Base-by-base conservation (phyloP, 225 moss, liverwort and hornwort species). In the Sphagnum contortum region DNA sequence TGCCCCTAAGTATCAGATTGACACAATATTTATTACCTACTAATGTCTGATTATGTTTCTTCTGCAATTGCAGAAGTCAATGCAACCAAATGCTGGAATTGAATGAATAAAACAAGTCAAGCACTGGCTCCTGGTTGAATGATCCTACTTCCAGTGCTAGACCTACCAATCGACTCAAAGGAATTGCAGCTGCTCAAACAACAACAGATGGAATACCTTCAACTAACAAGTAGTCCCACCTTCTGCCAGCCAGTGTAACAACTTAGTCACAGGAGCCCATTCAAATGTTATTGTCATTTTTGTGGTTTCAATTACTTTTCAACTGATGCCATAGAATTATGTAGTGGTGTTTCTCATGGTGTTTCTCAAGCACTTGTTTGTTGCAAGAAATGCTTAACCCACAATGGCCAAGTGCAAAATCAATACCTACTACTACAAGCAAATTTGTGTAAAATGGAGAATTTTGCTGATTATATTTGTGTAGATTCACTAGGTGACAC, bases 31-130 rank as follows among this genome's bases (percentile, higher is more conserved):
- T 63, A 48, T 45, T 45, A 44, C 29, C 44, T 0, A 12, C 48
- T 47, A 47, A 47, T 55, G 59, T 64, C 29, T 29, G 1, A 29
- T 29, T 29, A 29, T 29, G 29, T 29, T 29, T 29, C 29, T 29
- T 29, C 29, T 29, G 29, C 29, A 29, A 29, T 52, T 81, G 79
- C 89, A 94, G 94, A 96, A 77, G 90, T 96, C 55, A 92, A 29
- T 29, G 92, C 77, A 92, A 90, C 71, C 95, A 96, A 69, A 92
- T 96, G 92, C 78, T 92, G 48, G 92, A 92, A 71, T 79, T 96
- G 51, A 92, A 96, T 59, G 92, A 96, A 74, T 91, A 94, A 66
- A 94, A 91, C 64, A 89, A 85, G 69, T 73, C 86, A 11, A 80
- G 81, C 49, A 91, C 87, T 48, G 63, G 81, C 48, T 80, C 83